Evolutionary conservation across 2,329 filamentous ascomycete genomes (phyloP).

Genomic region (Claviceps sp.): DNA sequence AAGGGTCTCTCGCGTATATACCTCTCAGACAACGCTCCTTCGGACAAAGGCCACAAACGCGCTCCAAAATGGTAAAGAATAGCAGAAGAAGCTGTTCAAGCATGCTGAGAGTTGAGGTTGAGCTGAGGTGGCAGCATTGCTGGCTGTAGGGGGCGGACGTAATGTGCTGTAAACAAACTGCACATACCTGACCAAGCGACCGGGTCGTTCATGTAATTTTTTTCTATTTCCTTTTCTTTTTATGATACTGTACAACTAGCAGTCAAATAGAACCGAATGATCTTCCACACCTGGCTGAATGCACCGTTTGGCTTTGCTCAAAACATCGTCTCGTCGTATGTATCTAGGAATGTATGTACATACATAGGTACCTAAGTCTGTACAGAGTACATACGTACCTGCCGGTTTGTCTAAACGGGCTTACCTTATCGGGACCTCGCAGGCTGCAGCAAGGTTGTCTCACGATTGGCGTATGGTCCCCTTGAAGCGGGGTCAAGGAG

Average conservation of each 20-base stretch:
- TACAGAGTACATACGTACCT: background rate
- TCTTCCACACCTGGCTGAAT: background rate
- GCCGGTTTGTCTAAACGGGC: too few relatives aligned
- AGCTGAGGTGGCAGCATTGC: background rate
- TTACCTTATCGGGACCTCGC: too few relatives aligned
- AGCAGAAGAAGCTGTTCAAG: too few relatives aligned
- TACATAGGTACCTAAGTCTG: background rate
- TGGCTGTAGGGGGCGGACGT: background rate
- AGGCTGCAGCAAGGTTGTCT: too few relatives aligned
- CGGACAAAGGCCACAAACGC: too few relatives aligned
- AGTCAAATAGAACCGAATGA: background rate
- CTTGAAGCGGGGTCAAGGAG: background rate
- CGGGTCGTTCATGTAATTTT: constrained; percentile 2
- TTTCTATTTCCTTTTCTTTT: background rate
- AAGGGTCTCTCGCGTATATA: constrained; percentile 23
- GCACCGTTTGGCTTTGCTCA: background rate
- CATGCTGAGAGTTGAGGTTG: too few relatives aligned
- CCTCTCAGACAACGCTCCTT: constrained; percentile 8
- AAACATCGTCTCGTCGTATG: background rate
- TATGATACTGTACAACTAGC: constrained; percentile 7
- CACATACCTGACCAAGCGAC: constrained; percentile 3
- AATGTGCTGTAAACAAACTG: background rate
- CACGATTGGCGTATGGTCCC: too few relatives aligned
- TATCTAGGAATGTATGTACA: too few relatives aligned
- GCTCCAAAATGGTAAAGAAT: too few relatives aligned